phyloP scores from a whole-genome alignment of 2,329 filamentous ascomycete genomes.

The Xylariaceae sp. region DNA sequence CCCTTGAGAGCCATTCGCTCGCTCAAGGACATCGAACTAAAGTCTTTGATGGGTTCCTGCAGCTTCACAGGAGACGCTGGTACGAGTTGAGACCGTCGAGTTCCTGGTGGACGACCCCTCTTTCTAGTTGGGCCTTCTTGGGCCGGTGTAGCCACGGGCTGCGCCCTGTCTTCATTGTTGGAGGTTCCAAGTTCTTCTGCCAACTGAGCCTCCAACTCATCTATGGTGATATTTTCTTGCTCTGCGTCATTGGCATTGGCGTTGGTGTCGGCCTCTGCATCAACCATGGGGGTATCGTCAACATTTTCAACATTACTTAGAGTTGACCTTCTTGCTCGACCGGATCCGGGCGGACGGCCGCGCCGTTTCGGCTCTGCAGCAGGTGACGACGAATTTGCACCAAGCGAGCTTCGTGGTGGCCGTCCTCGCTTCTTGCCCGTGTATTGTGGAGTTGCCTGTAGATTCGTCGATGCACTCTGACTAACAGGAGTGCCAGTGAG shows the following conservation, averaged over 20 bases:
- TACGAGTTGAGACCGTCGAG: conserved; percentile 17
- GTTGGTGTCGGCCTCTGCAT: conserved; percentile 23
- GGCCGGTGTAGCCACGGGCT: conserved; percentile 9
- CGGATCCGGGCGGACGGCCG: conserved; percentile 30
- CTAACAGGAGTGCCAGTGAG: conserved; percentile 33
- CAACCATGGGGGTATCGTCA: conserved; percentile 26
- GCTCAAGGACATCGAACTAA: conserved; percentile 59
- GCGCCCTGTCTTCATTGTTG: conserved; percentile 14
- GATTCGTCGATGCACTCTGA: conserved; percentile 1
- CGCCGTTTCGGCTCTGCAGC: conserved; percentile 33
- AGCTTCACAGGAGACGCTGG: conserved; percentile 18
- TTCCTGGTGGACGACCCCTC: conserved; percentile 45
- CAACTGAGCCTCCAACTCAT: conserved; percentile 45
- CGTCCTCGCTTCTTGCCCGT: conserved; percentile 39
- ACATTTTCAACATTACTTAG: conserved; percentile 33
- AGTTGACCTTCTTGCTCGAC: conserved; percentile 35
- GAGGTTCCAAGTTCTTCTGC: conserved; percentile 39
- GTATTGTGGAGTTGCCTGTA: conserved; percentile 27
- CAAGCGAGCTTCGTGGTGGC: conserved; percentile 37
- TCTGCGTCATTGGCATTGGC: conserved; percentile 23
- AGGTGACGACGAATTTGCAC: conserved; percentile 20
- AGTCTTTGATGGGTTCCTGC: conserved; percentile 28
- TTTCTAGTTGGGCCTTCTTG: conserved; percentile 31
- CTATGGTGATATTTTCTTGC: conserved; percentile 32
- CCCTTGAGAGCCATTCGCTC: conserved; percentile 62